A percentile compares a stretch with the other conserved stretches of the same genome.
These are phyloP conservation scores for Verticillium nonalfalfae DNA, from an alignment of 2,329 filamentous ascomycete genomes.

Conservation along the genomic window DNA sequence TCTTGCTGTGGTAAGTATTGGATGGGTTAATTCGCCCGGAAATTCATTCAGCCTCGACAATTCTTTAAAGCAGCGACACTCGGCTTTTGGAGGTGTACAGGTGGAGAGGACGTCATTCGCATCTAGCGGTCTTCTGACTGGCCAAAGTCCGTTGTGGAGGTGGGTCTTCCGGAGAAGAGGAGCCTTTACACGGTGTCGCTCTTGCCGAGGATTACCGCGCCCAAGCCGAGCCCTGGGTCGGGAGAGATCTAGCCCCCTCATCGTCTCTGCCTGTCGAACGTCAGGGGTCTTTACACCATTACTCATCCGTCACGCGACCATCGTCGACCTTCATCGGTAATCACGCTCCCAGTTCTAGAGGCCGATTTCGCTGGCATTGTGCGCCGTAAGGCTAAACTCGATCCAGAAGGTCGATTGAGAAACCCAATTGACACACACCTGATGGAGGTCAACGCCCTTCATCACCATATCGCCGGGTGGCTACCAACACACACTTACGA, in stretches of 20 bases:
- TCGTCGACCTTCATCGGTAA: not conserved
- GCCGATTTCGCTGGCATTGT: not conserved
- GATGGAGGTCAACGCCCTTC: not conserved
- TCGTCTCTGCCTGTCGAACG: too few relatives aligned
- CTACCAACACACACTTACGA: not conserved
- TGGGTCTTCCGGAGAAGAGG: not conserved
- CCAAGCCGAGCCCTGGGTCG: not conserved
- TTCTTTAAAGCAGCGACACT: too few relatives aligned
- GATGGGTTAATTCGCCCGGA: too few relatives aligned
- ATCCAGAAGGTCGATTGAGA: not conserved
- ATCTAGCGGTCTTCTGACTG: not conserved
- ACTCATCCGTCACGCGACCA: not conserved
- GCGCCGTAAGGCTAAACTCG: not conserved
- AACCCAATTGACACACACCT: not conserved
- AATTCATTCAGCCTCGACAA: too few relatives aligned
- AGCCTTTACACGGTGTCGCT: not conserved
- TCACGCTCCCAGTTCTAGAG: not conserved
- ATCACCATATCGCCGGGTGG: not conserved
- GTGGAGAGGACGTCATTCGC: not conserved
- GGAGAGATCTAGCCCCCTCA: not conserved
- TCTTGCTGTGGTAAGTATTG: too few relatives aligned
- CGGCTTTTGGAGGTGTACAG: too few relatives aligned
- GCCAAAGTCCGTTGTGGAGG: not conserved
- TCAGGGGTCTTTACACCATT: not conserved
- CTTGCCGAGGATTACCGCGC: not conserved